Percentiles rank a stretch among this genome's conserved stretches.
phyloP scores from a whole-genome alignment of 1,284 basidiomycete species.

The Mycena sp. region DNA sequence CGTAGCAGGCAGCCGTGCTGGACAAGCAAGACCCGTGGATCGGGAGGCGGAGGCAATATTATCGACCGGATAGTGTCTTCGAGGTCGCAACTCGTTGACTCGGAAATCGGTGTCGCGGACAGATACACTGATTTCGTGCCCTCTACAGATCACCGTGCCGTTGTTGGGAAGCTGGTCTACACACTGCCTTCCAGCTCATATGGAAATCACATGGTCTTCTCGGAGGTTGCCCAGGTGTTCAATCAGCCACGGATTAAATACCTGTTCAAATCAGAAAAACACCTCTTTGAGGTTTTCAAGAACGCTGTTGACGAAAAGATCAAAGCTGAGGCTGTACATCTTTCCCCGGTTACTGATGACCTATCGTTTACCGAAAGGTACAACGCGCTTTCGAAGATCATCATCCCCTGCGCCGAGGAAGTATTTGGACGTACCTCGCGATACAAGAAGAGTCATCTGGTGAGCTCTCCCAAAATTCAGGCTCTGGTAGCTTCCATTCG shows the following conservation, averaged over 20 bases:
- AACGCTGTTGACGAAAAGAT: background rate
- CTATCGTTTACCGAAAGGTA: background rate
- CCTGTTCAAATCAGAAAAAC: conserved; percentile 1
- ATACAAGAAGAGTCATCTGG: background rate
- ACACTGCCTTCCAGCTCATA: background rate
- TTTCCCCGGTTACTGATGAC: conserved; percentile 1
- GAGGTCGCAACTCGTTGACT: no score
- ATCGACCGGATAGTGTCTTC: no score
- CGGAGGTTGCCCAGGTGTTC: background rate
- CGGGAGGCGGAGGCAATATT: no score
- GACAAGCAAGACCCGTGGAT: no score
- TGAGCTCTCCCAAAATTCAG: conserved; percentile 5
- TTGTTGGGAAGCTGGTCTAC: conserved; percentile 7
- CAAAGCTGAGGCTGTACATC: background rate
- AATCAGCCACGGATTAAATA: conserved; percentile 7
- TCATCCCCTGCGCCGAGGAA: conserved; percentile 6
- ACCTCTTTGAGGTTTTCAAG: background rate
- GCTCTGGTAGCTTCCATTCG: no score
- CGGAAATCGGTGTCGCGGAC: no score
- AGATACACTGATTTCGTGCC: no score
- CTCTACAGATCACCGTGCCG: no score
- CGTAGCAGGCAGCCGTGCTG: conserved; percentile 12
- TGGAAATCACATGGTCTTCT: background rate
- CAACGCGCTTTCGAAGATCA: background rate
- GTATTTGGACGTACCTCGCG: conserved; percentile 2